Percentiles rank a stretch among this genome's conserved stretches.
Conservation (phyloP, 352 stramenopile genomes). For the Poterioochromonas sp. region DNA sequence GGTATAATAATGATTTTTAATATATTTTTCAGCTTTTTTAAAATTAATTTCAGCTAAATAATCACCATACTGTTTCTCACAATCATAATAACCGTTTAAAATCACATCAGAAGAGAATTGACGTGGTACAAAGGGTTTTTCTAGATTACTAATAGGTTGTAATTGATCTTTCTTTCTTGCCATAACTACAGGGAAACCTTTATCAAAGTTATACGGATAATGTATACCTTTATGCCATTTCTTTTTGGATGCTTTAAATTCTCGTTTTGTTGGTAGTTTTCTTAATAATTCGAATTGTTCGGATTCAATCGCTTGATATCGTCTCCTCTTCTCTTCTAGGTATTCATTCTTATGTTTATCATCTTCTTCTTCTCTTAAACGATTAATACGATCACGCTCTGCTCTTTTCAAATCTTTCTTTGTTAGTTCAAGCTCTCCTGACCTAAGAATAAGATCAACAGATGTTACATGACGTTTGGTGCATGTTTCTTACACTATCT, state of each 20-base stretch:
- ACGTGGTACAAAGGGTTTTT: not conserved
- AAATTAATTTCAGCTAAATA: not conserved
- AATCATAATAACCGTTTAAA: not conserved
- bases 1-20: not conserved
- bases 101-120: not conserved
- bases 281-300: not conserved
- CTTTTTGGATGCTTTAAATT: not conserved
- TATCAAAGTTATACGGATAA: slow-evolving; percentile 12
- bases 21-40: slow-evolving; percentile 14
- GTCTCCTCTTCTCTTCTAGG: not conserved
- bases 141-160: not conserved
- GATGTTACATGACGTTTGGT: not conserved
- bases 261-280: not conserved
- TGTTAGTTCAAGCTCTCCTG: not conserved
- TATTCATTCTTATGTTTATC: no score
- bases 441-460: not conserved
- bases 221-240: slow-evolving; percentile 3
- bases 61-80: not conserved
- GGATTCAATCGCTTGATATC: not conserved
- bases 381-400: not conserved
- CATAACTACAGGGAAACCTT: not conserved
- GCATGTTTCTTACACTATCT: not conserved
- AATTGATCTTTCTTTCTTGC: not conserved
- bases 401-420: not conserved
- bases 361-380: slow-evolving; percentile 1